Conservation (phyloP, 2,329 filamentous ascomycete genomes). For the Ophiostoma sp. region DNA sequence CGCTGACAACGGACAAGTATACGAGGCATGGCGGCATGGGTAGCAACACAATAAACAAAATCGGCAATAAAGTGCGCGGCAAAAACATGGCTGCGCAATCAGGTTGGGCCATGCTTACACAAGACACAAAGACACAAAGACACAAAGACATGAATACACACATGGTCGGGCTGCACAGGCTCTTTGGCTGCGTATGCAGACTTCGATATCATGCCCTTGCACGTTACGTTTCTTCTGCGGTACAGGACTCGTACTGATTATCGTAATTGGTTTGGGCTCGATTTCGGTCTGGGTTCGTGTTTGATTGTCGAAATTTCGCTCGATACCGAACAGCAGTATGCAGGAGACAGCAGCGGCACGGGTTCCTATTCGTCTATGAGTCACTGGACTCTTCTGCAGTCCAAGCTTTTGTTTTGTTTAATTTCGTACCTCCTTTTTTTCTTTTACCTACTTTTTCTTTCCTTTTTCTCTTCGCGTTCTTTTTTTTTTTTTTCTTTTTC, state of each 20-base stretch:
- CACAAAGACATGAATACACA: neutral
- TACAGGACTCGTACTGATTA: too few species aligned
- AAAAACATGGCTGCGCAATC: slow-evolving; percentile 3
- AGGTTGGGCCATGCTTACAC: neutral
- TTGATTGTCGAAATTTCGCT: too few species aligned
- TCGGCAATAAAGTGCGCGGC: neutral
- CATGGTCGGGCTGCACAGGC: too few species aligned
- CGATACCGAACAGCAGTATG: neutral
- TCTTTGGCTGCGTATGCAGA: too few species aligned
- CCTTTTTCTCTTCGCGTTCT: neutral
- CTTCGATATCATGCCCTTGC: too few species aligned
- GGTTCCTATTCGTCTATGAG: neutral
- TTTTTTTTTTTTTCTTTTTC: neutral
- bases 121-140: neutral
- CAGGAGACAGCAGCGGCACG: neutral
- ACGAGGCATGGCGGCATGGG: neutral
- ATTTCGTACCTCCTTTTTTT: neutral
- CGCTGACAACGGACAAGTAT: neutral
- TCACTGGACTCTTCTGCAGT: neutral
- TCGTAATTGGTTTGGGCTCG: too few species aligned
- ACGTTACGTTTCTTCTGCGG: too few species aligned
- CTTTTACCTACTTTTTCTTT: neutral
- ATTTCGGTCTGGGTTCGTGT: too few species aligned
- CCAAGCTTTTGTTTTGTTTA: neutral
- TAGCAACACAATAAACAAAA: neutral